These are phyloP conservation scores for Collybiopsis luxurians DNA, from an alignment of 768 basidiomycete species.

Conservation along the genomic window DNA sequence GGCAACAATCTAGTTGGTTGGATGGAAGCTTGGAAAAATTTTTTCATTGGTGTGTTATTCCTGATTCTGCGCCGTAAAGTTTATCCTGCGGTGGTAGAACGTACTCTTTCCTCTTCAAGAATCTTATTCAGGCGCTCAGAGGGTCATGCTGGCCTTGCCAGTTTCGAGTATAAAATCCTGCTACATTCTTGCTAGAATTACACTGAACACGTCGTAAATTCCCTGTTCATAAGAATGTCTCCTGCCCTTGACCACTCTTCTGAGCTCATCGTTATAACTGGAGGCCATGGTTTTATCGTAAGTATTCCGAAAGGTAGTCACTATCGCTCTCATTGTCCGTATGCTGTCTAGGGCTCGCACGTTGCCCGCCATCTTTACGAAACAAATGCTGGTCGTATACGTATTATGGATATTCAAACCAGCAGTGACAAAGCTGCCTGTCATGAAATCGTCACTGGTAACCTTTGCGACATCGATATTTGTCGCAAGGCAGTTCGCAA, in stretches of 20 bases:
- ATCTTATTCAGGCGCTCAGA: no score
- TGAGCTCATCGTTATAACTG: conserved; percentile 38
- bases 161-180: not conserved
- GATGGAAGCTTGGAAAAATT: no score
- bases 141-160: not conserved
- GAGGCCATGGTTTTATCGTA: conserved; percentile 57
- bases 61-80: no score
- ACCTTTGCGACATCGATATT: conserved; percentile 42
- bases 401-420: conserved; percentile 39
- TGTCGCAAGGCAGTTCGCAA: conserved; percentile 36
- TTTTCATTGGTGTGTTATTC: no score
- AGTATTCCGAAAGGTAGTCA: conserved; percentile 12
- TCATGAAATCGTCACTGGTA: conserved; percentile 38
- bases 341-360: conserved; percentile 48
- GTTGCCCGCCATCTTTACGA: conserved; percentile 37
- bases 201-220: no score
- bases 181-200: not conserved
- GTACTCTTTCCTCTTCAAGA: no score
- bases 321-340: conserved; percentile 3
- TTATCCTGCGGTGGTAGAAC: no score
- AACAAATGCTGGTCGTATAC: conserved; percentile 29
- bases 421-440: conserved; percentile 11
- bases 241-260: not conserved
- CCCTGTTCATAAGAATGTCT: not conserved
- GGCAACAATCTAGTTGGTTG: no score